Percentiles rank a stretch among this genome's conserved stretches.
Conservation (phyloP, 257 asterid genomes). For the Gentiana dahurica region DNA sequence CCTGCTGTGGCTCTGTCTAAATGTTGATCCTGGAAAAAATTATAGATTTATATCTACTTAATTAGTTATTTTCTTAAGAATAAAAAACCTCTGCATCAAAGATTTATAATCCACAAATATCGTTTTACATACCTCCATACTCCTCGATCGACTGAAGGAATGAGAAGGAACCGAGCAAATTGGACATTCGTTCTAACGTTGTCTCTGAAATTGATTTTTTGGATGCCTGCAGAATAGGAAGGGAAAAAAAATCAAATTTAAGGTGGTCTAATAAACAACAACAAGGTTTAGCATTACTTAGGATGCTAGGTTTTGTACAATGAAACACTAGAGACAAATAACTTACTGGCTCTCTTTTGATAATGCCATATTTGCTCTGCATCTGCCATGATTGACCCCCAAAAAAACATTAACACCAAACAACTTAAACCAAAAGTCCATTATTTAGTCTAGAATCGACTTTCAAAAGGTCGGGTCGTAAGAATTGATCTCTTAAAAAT, state of each 20-base stretch:
- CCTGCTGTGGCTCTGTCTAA: constrained; percentile 37
- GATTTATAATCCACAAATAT: background rate
- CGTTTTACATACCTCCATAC: constrained; percentile 43
- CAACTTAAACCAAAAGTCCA: background rate
- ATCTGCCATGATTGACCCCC: constrained; percentile 35
- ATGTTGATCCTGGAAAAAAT: constrained; percentile 34
- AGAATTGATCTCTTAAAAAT: too few species aligned
- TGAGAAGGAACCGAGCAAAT: constrained; percentile 60
- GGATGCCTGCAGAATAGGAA: constrained; percentile 31
- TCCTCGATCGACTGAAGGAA: constrained; percentile 44
- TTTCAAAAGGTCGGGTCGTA: too few species aligned
- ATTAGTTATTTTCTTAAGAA: background rate
- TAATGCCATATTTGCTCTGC: constrained; percentile 76
- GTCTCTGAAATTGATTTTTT: constrained; percentile 73
- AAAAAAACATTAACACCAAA: constrained; percentile 11
- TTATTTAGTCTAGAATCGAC: too few species aligned
- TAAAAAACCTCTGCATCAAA: background rate
- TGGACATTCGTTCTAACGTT: constrained; percentile 59
- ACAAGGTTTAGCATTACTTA: background rate
- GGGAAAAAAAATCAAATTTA: constrained; percentile 3
- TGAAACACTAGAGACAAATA: background rate
- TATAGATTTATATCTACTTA: background rate
- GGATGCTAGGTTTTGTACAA: background rate
- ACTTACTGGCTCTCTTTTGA: constrained; percentile 64
- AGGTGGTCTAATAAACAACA: background rate